A percentile compares a stretch with the other conserved stretches of the same genome.
These are phyloP conservation scores for Striga hermonthica DNA, from an alignment of 305 asterid genomes.

Conservation along the genomic window DNA sequence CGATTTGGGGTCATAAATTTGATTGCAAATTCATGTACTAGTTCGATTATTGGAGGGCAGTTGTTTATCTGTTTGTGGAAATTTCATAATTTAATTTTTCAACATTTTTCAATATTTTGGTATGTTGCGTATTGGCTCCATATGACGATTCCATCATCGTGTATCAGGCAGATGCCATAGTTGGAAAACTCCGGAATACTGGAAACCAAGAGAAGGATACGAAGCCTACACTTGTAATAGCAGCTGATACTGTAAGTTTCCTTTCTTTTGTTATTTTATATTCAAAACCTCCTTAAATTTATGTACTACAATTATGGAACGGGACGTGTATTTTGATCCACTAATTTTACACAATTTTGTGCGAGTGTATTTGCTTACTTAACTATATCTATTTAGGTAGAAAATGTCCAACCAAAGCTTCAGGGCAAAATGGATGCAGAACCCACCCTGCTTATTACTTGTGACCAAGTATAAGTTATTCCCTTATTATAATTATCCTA, in stretches of 20 bases:
- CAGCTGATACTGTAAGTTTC: constrained; percentile 83
- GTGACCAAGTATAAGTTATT: constrained; percentile 81
- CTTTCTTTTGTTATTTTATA: neutral
- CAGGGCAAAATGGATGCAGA: constrained; percentile 56
- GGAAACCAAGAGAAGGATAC: constrained; percentile 49
- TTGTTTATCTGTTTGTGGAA: constrained; percentile 18
- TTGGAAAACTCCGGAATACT: constrained; percentile 47
- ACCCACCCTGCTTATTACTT: constrained; percentile 79
- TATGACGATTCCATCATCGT: constrained; percentile 29
- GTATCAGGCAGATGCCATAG: constrained; percentile 76
- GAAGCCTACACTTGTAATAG: constrained; percentile 53
- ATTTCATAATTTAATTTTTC: neutral
- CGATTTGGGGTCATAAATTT: neutral
- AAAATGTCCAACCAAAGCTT: constrained; percentile 61
- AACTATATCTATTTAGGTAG: constrained; percentile 60
- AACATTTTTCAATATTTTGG: neutral
- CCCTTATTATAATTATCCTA: constrained; percentile 34
- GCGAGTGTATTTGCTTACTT: constrained; percentile 26
- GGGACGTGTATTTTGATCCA: neutral
- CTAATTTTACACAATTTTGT: constrained; percentile 15
- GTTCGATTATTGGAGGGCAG: constrained; percentile 4
- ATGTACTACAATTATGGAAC: neutral
- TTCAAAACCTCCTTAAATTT: constrained; percentile 23
- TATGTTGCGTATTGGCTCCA: neutral
- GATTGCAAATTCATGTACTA: constrained; percentile 5